These are phyloP conservation scores for Periconia sp. DNA, from an alignment of 2,329 filamentous ascomycete species.

Conservation along the genomic window DNA sequence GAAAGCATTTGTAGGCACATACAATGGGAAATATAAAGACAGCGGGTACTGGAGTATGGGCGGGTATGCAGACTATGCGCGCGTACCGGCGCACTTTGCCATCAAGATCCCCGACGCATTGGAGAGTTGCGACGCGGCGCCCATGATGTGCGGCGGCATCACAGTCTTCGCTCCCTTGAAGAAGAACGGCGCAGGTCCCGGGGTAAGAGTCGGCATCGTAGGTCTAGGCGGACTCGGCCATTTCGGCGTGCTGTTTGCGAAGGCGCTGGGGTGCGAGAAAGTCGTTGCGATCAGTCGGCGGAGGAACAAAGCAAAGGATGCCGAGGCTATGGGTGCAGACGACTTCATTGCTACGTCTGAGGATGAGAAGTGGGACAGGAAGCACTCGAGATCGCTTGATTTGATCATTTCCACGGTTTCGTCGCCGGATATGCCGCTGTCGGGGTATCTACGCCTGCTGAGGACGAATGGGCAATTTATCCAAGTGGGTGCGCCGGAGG, in stretches of 20 bases:
- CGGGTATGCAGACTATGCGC: slow-evolving; percentile 63
- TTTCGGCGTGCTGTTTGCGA: slow-evolving; percentile 73
- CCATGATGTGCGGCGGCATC: slow-evolving; percentile 79
- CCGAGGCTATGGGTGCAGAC: slow-evolving; percentile 67
- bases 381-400: slow-evolving; percentile 62
- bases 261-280: slow-evolving; percentile 71
- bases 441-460: slow-evolving; percentile 67
- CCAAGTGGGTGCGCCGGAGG: slow-evolving; percentile 72
- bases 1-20: slow-evolving; percentile 61
- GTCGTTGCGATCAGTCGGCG: slow-evolving; percentile 70
- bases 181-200: slow-evolving; percentile 70
- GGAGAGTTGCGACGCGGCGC: slow-evolving; percentile 61
- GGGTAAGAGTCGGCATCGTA: slow-evolving; percentile 73
- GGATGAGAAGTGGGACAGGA: slow-evolving; percentile 66
- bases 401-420: slow-evolving; percentile 67
- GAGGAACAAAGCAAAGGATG: slow-evolving; percentile 64
- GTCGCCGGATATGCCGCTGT: slow-evolving; percentile 66
- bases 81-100: slow-evolving; percentile 64
- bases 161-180: slow-evolving; percentile 74
- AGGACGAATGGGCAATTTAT: slow-evolving; percentile 67
- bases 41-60: slow-evolving; percentile 71
- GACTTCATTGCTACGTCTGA: slow-evolving; percentile 69
- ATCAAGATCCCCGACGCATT: slow-evolving; percentile 62
- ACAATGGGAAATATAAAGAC: slow-evolving; percentile 60
- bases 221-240: slow-evolving; percentile 78